Evolutionary conservation across 129 eudicot genomes (phyloP), one percentile per base, ranked within the genome.

Genomic region (Lactuca sativa): DNA sequence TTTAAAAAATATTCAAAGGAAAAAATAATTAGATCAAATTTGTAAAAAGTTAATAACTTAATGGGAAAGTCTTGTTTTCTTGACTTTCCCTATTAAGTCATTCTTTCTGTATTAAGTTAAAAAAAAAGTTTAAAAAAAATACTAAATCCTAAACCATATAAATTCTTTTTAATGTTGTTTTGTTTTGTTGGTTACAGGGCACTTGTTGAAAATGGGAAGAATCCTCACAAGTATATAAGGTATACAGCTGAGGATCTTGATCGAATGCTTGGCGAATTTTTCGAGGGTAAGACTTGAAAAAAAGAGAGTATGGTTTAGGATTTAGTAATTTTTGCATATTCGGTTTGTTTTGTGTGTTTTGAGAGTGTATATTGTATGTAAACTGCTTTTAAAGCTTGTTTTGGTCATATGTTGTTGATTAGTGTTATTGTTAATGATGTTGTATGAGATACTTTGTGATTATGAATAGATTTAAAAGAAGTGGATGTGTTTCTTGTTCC

Each of bases 121-220:
- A 14, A 0, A 25, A 0, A 0, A 0, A n/a, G n/a, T n/a, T n/a
- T n/a, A n/a, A n/a, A 25, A 25, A 25, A 25, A 25, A 25, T 25
- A 25, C 30, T 25, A 25, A 25, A 25, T 25, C 30, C 2, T 1
- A 25, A 25, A 25, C 30, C 30, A 25, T 25, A 25, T 25, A 25
- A 25, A 25, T 25, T 1, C 30, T 25, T 25, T 25, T 25, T 25
- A 25, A 25, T 25, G 13, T 21, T 74, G 17, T 74, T 25, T 64
- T 15, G 5, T 56, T 0, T 15, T 66, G 7, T n/a, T 41, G 59
- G 74, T 80, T 66, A 43, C 82, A 92, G 98, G 71, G 74, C 88
- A 54, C 79, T 89, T 86, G 98, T 92, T 34, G 98, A 92, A 86
- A 83, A 71, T 72, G 98, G 96, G 25, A 92, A 92, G 91, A 92